Percentiles rank a stretch among this genome's conserved stretches.
Conservation (phyloP, 2,329 filamentous ascomycete species). For the Cadophora sp. region DNA sequence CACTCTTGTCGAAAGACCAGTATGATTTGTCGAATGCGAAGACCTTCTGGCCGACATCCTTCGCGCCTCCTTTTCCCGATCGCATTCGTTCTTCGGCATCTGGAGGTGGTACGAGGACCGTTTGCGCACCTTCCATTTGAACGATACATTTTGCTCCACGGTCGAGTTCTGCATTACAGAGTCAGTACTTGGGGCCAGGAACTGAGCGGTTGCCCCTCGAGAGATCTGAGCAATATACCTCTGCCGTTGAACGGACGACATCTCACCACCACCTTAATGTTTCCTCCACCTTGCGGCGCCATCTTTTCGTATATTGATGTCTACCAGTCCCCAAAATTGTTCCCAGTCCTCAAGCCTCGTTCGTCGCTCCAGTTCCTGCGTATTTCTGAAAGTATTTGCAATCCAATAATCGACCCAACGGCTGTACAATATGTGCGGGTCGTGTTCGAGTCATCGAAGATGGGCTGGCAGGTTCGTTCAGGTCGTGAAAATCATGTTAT, state of each 20-base stretch:
- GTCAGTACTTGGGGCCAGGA: constrained; percentile 4
- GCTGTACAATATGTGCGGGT: constrained; percentile 9
- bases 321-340: constrained; percentile 20
- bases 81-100: constrained; percentile 59
- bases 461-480: neutral
- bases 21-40: constrained; percentile 98
- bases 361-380: neutral
- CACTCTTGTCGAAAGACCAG: constrained; percentile 92
- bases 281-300: constrained; percentile 70
- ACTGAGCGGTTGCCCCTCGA: neutral
- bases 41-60: constrained; percentile 76
- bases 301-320: constrained; percentile 39
- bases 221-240: constrained; percentile 62
- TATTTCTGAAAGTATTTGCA: constrained; percentile 13
- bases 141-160: constrained; percentile 95
- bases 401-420: constrained; percentile 16
- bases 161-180: constrained; percentile 72
- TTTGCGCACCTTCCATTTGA: constrained; percentile 94
- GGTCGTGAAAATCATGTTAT: constrained; percentile 12
- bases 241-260: constrained; percentile 93
- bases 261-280: constrained; percentile 99
- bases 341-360: constrained; percentile 24
- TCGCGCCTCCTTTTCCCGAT: constrained; percentile 66
- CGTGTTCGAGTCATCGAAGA: constrained; percentile 23
- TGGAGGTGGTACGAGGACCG: constrained; percentile 78